A percentile compares a stretch with the other conserved stretches of the same genome.
phyloP scores from a whole-genome alignment of 257 asterid genomes.

The Schizonepeta tenuifolia region DNA sequence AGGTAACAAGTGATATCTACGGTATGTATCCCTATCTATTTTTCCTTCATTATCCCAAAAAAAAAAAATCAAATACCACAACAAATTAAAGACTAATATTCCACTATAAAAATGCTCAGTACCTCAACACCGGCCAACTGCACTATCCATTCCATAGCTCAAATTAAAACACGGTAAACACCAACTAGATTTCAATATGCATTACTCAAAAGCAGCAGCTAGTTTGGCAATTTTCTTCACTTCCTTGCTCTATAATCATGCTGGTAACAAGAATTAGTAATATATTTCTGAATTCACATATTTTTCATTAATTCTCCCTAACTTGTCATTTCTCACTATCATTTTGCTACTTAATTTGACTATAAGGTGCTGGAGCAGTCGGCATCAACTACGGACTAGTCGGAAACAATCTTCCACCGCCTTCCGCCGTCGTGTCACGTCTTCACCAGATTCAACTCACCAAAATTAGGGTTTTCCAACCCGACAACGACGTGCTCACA shows the following conservation, averaged over 20 bases:
- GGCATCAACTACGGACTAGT: slow-evolving; percentile 23
- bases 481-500: slow-evolving; percentile 30
- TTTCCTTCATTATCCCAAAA: not conserved
- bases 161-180: too few relatives aligned
- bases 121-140: not conserved
- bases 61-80: not conserved
- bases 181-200: not conserved
- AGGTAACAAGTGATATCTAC: not conserved
- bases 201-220: not conserved
- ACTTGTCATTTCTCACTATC: not conserved
- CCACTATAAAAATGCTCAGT: not conserved
- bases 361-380: not conserved
- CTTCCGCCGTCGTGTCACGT: not conserved
- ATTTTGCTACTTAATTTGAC: not conserved
- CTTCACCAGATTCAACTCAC: not conserved
- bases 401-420: slow-evolving; percentile 10
- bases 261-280: not conserved
- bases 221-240: not conserved
- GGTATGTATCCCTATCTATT: not conserved
- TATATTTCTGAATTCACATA: not conserved
- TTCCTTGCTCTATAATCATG: not conserved
- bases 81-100: not conserved
- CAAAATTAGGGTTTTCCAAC: slow-evolving; percentile 12
- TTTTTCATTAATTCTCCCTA: not conserved
- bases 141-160: too few relatives aligned